Percentiles rank a stretch among this genome's conserved stretches.
phyloP scores from a whole-genome alignment of 352 stramenopile genomes.

The Paralagenidium karlingii region DNA sequence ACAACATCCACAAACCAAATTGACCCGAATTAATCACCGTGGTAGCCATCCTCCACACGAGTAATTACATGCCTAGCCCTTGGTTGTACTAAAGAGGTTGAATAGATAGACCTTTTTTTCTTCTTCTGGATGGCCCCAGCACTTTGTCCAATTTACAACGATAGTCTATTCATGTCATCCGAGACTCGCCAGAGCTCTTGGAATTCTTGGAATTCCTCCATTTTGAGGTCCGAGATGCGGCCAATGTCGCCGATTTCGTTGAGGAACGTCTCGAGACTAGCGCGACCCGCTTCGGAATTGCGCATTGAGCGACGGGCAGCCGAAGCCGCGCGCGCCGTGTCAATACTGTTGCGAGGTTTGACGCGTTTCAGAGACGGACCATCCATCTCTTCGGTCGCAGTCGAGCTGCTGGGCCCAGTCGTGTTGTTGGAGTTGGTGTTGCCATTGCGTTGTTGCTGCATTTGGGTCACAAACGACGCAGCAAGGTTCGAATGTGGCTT shows the following conservation, averaged over 20 bases:
- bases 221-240: constrained; percentile 73
- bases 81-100: no score
- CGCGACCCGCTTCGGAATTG: constrained; percentile 37
- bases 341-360: constrained; percentile 58
- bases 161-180: constrained; percentile 74
- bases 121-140: no score
- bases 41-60: no score
- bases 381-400: constrained; percentile 10
- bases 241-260: constrained; percentile 70
- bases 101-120: no score
- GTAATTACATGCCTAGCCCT: no score
- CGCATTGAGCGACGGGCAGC: constrained; percentile 52
- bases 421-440: constrained; percentile 1
- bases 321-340: constrained; percentile 58
- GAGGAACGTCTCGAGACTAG: constrained; percentile 62
- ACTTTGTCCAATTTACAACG: constrained; percentile 40
- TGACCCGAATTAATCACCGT: no score
- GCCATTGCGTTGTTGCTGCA: constrained; percentile 4
- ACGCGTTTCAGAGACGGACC: constrained; percentile 67
- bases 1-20: no score
- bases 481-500: background rate
- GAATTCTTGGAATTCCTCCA: constrained; percentile 75
- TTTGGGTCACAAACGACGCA: constrained; percentile 3
- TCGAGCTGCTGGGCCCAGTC: no score
- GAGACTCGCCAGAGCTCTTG: constrained; percentile 76